Conservation (phyloP, 371 early-diverging fungal species). For the Rhizomucor pusillus region DNA sequence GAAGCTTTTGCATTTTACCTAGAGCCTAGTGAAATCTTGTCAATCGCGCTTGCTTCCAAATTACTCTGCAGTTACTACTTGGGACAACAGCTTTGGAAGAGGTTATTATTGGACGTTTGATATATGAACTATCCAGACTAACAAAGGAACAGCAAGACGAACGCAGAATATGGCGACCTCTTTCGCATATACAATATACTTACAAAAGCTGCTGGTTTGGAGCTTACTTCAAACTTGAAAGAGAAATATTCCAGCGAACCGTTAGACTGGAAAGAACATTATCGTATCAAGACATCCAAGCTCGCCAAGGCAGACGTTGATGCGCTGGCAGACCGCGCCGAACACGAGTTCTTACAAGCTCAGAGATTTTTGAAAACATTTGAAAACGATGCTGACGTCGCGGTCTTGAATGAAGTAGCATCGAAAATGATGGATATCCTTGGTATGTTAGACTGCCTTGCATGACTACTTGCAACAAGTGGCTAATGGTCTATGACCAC, state of each 20-base stretch:
- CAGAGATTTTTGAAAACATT: conserved; percentile 41
- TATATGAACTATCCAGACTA: neutral
- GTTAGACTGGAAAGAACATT: conserved; percentile 43
- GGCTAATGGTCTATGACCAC: neutral
- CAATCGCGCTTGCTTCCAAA: neutral
- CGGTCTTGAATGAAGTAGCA: conserved; percentile 43
- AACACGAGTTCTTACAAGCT: conserved; percentile 42
- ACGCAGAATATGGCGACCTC: conserved; percentile 55
- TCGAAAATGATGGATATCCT: conserved; percentile 53
- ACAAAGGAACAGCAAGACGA: conserved; percentile 32
- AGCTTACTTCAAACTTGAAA: conserved; percentile 37
- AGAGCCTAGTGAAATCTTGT: neutral
- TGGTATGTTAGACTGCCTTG: conserved; percentile 25
- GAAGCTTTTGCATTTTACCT: neutral
- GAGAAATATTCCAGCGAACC: conserved; percentile 44
- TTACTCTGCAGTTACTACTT: neutral
- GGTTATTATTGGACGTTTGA: neutral
- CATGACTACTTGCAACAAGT: neutral
- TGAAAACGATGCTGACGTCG: conserved; percentile 42
- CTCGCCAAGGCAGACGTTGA: conserved; percentile 32
- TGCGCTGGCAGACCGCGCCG: conserved; percentile 37
- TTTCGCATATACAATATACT: conserved; percentile 49
- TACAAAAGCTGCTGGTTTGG: conserved; percentile 42
- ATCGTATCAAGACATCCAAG: conserved; percentile 27
- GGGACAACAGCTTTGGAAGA: neutral